These are phyloP conservation scores for Colletotrichum orchidophilum DNA, from an alignment of 2,329 filamentous ascomycete genomes.

Conservation along the genomic window DNA sequence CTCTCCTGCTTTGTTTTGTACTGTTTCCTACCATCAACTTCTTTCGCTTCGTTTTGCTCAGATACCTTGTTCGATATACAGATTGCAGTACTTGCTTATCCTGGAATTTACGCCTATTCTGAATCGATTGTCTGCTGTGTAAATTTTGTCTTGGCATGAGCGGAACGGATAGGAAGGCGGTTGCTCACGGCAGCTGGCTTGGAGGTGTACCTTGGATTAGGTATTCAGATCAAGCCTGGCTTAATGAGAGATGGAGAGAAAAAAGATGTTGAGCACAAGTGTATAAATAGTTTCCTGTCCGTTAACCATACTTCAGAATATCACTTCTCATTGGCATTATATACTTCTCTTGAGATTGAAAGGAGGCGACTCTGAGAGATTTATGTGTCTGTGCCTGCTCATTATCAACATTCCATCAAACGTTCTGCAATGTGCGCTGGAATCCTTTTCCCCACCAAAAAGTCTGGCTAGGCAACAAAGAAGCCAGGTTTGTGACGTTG, in stretches of 20 bases:
- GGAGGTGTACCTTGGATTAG: not conserved
- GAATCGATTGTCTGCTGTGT: slow-evolving; percentile 13
- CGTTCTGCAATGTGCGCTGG: not conserved
- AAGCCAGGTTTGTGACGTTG: not conserved
- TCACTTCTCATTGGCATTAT: slow-evolving; percentile 21
- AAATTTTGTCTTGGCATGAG: slow-evolving; percentile 13
- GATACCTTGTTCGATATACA: slow-evolving; percentile 71
- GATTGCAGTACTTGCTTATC: slow-evolving; percentile 40
- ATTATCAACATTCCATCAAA: not conserved
- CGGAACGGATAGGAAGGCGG: not conserved
- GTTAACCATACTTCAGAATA: slow-evolving; percentile 18
- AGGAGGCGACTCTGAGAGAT: not conserved
- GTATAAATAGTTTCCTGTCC: slow-evolving; percentile 31
- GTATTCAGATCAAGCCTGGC: not conserved
- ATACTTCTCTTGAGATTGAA: too few relatives aligned
- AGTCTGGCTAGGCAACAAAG: not conserved
- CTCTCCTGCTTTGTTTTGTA: slow-evolving; percentile 28
- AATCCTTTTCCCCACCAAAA: not conserved
- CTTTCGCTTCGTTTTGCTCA: slow-evolving; percentile 43
- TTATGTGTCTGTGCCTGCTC: not conserved
- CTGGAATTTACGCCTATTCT: slow-evolving; percentile 23
- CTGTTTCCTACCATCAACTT: slow-evolving; percentile 3
- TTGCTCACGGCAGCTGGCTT: not conserved
- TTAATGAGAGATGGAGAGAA: not conserved
- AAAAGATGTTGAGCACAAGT: slow-evolving; percentile 12